Evolutionary conservation across 345 rosid genomes (phyloP).

Genomic region (Salix suchowensis): DNA sequence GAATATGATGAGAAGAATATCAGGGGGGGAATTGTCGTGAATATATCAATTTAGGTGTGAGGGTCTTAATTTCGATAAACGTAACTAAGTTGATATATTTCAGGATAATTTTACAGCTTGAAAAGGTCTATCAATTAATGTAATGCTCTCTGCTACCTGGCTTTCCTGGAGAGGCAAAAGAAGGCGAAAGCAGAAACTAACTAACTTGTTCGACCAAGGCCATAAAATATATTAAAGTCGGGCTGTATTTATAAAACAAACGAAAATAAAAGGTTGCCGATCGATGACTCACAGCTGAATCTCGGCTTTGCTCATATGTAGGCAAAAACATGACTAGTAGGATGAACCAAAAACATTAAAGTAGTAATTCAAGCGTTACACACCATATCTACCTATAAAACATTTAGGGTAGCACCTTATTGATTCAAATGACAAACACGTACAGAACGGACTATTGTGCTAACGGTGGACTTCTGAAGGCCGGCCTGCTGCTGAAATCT

Average conservation of each 20-base stretch:
- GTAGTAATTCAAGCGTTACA: neutral
- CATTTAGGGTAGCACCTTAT: neutral
- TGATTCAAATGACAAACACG: neutral
- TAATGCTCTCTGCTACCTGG: neutral
- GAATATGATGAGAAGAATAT: too few relatives aligned
- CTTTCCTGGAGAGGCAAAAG: neutral
- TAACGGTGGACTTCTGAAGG: neutral
- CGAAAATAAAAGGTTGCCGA: too few relatives aligned
- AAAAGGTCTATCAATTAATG: too few relatives aligned
- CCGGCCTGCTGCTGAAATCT: constrained; percentile 1
- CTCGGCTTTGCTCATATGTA: neutral
- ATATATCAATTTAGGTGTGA: too few relatives aligned
- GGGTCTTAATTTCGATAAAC: too few relatives aligned
- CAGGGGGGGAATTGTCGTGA: too few relatives aligned
- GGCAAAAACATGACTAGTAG: neutral
- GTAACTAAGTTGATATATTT: too few relatives aligned
- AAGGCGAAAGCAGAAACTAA: neutral
- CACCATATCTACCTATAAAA: neutral
- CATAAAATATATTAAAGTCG: neutral
- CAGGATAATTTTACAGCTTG: too few relatives aligned
- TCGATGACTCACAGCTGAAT: neutral
- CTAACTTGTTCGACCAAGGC: neutral
- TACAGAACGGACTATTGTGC: neutral
- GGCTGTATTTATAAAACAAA: too few relatives aligned
- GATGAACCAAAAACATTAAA: neutral